These are phyloP conservation scores for Exophiala sp. DNA, from an alignment of 2,329 filamentous ascomycete genomes.

Conservation along the genomic window DNA sequence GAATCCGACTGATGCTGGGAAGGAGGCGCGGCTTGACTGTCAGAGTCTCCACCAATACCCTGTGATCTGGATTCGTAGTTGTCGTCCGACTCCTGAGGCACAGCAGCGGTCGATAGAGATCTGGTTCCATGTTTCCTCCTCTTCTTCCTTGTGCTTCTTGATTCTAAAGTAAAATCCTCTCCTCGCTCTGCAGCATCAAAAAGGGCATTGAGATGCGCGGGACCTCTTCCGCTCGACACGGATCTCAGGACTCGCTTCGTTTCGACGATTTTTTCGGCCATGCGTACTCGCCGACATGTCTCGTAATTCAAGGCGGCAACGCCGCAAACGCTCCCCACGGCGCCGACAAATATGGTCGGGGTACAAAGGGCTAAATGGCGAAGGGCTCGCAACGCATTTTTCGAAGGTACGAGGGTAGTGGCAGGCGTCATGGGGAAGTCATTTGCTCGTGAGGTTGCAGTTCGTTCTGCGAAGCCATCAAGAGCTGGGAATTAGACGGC, in stretches of 20 bases:
- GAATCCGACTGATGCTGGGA: background rate
- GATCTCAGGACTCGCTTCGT: constrained; percentile 41
- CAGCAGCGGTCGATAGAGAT: constrained; percentile 11
- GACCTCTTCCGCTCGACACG: constrained; percentile 30
- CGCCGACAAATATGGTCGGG: constrained; percentile 30
- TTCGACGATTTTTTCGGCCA: constrained; percentile 41
- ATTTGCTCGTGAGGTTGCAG: background rate
- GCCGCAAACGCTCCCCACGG: constrained; percentile 37
- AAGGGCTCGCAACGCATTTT: constrained; percentile 41
- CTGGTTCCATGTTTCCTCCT: constrained; percentile 9
- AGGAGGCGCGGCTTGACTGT: no score
- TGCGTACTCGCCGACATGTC: constrained; percentile 36
- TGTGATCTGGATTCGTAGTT: background rate
- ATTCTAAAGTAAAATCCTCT: constrained; percentile 39
- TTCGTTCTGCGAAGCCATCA: background rate
- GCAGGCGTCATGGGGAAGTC: constrained; percentile 6
- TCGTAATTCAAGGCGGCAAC: constrained; percentile 41
- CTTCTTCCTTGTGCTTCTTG: constrained; percentile 28
- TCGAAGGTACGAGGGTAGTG: constrained; percentile 35
- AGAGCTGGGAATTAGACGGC: background rate
- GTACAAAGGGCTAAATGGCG: constrained; percentile 35
- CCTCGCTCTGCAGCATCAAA: constrained; percentile 42
- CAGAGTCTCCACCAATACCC: background rate
- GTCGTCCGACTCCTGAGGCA: background rate
- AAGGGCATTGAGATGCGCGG: constrained; percentile 37